phyloP scores from a whole-genome alignment of 345 rosid species.

The Salix brachista region DNA sequence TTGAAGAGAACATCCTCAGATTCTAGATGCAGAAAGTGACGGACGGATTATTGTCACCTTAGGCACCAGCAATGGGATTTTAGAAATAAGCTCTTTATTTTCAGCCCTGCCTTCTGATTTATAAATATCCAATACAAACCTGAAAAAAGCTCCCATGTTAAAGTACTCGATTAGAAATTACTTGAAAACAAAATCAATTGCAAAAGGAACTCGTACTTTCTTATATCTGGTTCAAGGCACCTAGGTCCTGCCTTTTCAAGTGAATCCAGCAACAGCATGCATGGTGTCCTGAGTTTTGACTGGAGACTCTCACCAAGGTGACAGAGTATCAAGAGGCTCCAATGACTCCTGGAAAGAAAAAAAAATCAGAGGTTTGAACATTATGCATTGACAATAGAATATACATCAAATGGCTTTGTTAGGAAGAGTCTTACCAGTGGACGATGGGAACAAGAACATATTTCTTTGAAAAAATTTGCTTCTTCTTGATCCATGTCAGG shows the following conservation, averaged over 20 bases:
- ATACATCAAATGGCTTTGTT: not conserved
- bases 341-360: constrained; percentile 49
- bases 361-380: not conserved
- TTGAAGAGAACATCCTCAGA: not conserved
- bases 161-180: not conserved
- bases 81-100: constrained; percentile 27
- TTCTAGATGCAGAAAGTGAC: not conserved
- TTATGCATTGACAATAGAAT: not conserved
- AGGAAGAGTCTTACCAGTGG: constrained; percentile 38
- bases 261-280: constrained; percentile 70
- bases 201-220: constrained; percentile 35
- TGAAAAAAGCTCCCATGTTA: constrained; percentile 14
- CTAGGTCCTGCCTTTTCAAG: constrained; percentile 45
- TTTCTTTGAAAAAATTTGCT: constrained; percentile 52
- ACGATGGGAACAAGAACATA: constrained; percentile 72
- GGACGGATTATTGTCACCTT: constrained; percentile 31
- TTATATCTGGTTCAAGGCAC: constrained; percentile 54
- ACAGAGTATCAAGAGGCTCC: constrained; percentile 73
- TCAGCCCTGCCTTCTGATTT: constrained; percentile 50
- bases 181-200: not conserved
- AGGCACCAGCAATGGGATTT: constrained; percentile 55
- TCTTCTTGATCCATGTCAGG: constrained; percentile 48
- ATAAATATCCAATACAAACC: constrained; percentile 61
- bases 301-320: constrained; percentile 51
- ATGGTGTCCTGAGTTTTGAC: constrained; percentile 39